Conservation (phyloP, 163 green algal species). For the Scenedesmus sp. region DNA sequence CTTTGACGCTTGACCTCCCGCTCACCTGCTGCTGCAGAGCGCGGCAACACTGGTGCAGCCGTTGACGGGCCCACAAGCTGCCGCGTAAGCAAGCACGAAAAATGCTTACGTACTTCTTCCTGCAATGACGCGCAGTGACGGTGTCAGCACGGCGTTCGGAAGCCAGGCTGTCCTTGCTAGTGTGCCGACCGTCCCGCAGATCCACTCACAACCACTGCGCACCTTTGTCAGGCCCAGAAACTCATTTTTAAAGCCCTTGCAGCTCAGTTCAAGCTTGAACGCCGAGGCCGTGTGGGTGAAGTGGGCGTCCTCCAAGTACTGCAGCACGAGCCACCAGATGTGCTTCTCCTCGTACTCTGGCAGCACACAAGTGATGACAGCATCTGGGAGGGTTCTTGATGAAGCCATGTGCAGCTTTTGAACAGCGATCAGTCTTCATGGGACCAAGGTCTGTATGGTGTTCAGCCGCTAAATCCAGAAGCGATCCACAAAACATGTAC, state of each 20-base stretch:
- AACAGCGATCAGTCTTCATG: neutral
- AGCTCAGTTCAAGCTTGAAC: constrained; percentile 42
- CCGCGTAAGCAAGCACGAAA: constrained; percentile 12
- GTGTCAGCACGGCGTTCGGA: neutral
- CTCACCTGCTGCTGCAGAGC: constrained; percentile 13
- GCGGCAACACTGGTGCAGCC: neutral
- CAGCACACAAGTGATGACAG: constrained; percentile 23
- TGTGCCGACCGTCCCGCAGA: constrained; percentile 22
- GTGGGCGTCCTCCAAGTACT: constrained; percentile 25
- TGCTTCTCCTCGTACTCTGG: constrained; percentile 44
- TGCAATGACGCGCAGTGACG: neutral
- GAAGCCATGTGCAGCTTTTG: neutral
- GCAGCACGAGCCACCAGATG: constrained; percentile 28
- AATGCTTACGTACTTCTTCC: constrained; percentile 23
- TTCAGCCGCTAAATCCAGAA: neutral
- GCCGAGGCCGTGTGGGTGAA: constrained; percentile 36
- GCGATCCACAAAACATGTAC: neutral
- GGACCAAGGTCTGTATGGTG: neutral
- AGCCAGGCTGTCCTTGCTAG: neutral
- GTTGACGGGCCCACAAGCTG: neutral
- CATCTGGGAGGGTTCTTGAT: neutral
- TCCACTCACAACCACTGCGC: neutral
- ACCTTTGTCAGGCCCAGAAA: constrained; percentile 20
- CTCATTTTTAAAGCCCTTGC: constrained; percentile 10
- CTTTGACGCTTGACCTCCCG: neutral